Base-by-base conservation (phyloP, 345 rosid genomes). In the Anacardium occidentale region DNA sequence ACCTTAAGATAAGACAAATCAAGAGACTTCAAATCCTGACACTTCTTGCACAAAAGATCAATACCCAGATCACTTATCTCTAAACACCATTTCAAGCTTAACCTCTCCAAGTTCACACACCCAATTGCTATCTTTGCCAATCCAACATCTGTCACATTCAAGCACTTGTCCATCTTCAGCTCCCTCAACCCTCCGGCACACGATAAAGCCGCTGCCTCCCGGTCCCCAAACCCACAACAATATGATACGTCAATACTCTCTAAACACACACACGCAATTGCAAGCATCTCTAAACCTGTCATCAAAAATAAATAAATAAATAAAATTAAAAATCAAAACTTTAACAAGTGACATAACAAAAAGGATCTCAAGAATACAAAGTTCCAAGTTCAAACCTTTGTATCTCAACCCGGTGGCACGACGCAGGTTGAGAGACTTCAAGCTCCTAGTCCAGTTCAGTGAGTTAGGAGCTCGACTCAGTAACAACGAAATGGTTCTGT, bases 31-130 rank as follows among this genome's bases (percentile, higher is more conserved):
- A 94, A 81, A 10, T 63, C 80, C 10, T 48, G 18, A 66, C 95
- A 88, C 72, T 92, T 94, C 80, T 88, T 90, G 79, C 94, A 89
- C 83, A 94, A 81, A 67, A 94, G 92, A 81, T 92, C 93, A 62
- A 94, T 77, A 52, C 93, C 95, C 14, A 92, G 71, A 82, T 92
- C 95, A 44, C 90, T 80, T 63, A 92, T 89, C 90, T 94, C 91
- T 91, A 92, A 77, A 71, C 98, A 94, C 98, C 98, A 94, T 72
- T 89, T 94, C 88, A 94, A 80, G 80, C 98, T 90, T 69, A 92
- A 64, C 78, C 75, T 89, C 77, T 88, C 91, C 71, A 94, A 76
- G 42, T 79, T 85, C 62, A 61, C 67, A 67, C 97, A 90, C 26
- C 90, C 84, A 18, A 92, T 78, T 18, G 87, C 97, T 52, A 92